These are phyloP conservation scores for Colletotrichum gloeosporioides DNA, from an alignment of 2,329 filamentous ascomycete species.

Conservation along the genomic window DNA sequence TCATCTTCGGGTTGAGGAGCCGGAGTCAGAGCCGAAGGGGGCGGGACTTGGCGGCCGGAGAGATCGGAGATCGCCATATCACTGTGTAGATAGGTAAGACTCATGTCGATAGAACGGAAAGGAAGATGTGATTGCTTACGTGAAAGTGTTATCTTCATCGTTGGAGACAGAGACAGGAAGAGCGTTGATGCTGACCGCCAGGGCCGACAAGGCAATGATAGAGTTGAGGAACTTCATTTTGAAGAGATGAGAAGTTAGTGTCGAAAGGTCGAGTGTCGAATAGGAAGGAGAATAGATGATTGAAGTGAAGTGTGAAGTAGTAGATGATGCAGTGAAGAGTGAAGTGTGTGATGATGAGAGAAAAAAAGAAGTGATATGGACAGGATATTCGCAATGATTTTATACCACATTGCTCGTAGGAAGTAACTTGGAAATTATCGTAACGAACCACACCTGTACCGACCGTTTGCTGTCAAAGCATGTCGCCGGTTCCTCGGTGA, in stretches of 20 bases:
- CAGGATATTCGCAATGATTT: neutral
- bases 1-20: neutral
- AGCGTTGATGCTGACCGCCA: constrained; percentile 20
- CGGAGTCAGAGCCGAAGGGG: neutral
- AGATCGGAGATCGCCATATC: constrained; percentile 3
- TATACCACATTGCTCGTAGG: neutral
- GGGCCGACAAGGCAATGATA: constrained; percentile 8
- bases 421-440: neutral
- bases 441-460: neutral
- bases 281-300: neutral
- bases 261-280: neutral
- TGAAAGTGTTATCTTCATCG: neutral
- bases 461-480: neutral
- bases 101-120: accelerated
- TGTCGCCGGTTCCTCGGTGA: neutral
- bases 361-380: neutral
- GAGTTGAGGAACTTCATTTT: constrained; percentile 13
- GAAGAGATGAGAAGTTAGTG: neutral
- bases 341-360: neutral
- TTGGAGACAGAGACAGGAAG: constrained; percentile 9
- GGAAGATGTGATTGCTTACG: neutral
- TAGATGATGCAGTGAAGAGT: neutral
- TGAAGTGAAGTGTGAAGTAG: neutral
- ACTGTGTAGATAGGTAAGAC: neutral
- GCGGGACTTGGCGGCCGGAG: neutral